Evolutionary conservation across 345 rosid genomes (phyloP).

Genomic region (Rhizophora apiculata): DNA sequence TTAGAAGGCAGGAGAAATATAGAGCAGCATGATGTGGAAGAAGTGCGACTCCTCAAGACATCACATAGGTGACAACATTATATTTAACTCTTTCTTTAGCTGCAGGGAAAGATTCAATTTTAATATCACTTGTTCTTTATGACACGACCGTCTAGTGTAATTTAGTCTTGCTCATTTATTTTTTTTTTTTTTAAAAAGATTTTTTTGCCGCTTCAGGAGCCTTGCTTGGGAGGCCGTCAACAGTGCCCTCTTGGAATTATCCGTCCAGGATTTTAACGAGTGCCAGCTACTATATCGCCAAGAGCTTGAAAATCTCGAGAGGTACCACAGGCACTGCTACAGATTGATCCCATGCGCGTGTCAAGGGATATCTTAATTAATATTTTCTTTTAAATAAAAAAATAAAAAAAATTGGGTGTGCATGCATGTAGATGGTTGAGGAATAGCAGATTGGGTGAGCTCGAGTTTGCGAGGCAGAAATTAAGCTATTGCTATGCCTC

Average conservation of each 20-base stretch:
- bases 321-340: not conserved
- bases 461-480: slow-evolving; percentile 23
- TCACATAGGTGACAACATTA: slow-evolving; percentile 2
- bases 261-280: slow-evolving; percentile 12
- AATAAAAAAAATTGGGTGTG: not conserved
- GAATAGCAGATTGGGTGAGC: slow-evolving; percentile 5
- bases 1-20: slow-evolving; percentile 10
- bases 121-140: too few relatives aligned
- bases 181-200: not conserved
- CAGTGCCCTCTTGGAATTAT: slow-evolving; percentile 1
- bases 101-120: too few relatives aligned
- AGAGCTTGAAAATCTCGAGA: slow-evolving; percentile 13
- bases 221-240: not conserved
- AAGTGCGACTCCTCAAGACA: slow-evolving; percentile 8
- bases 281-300: slow-evolving; percentile 12
- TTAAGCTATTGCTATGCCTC: slow-evolving; percentile 10
- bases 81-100: not conserved
- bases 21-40: slow-evolving; percentile 3
- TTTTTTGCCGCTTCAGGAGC: not conserved
- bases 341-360: too few relatives aligned
- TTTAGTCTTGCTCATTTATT: not conserved
- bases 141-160: too few relatives aligned
- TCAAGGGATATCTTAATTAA: not conserved
- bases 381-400: not conserved
- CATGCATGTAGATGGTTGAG: slow-evolving; percentile 14